Base-by-base conservation (phyloP, 2,329 filamentous ascomycete genomes). In the Plenodomus lindquistii region DNA sequence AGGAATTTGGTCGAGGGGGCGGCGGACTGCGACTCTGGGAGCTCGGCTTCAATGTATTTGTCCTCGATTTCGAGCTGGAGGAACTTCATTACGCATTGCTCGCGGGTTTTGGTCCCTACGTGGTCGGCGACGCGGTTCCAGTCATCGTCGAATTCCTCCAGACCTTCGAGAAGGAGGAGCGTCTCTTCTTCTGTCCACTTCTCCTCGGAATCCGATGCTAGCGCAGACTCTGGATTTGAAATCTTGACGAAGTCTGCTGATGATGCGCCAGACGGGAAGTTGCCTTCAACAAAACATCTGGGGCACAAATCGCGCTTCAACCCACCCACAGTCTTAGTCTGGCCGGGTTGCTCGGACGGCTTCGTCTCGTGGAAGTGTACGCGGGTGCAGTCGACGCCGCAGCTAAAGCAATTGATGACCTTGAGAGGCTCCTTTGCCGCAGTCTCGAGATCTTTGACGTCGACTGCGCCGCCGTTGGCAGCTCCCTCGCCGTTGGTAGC, bases 21-120 rank as follows among this genome's bases (percentile, higher is more conserved):
- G 79, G 52, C 59, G 4, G 62, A 51, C 22, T 65, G 62, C 24
- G 58, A 50, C 35, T 65, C 59, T 46, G 89, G 77, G 7, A 85
- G 82, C 63, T 93, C 86, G 7, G 90, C 85, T 63, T 97, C 92
- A 9, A 97, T 79, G 67, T 97, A 99, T 71, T 96, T 95, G 77
- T 97, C 93, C 72, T 97, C 94, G 54, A 99, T 99, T 60, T 97
- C 93, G 29, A 99, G 80, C 68, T 97, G 91, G 56, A 99, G 74
- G 77, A 99, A 99, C 70, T 97, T 94, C 62, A 97, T 81, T 15
- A 97, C 93, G 71, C 94, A 99, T 75, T 99, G 93, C 72, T 99
- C 95, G 44, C 91, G 83, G 1, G 91, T 96, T 51, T 93, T 86
- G 2, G 91, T 95, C 40, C 89, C 89, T 37, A 99, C 94, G 66